A percentile compares a stretch with the other conserved stretches of the same genome.
phyloP scores from a whole-genome alignment of 345 rosid species.

The Eucalyptus paniculata region DNA sequence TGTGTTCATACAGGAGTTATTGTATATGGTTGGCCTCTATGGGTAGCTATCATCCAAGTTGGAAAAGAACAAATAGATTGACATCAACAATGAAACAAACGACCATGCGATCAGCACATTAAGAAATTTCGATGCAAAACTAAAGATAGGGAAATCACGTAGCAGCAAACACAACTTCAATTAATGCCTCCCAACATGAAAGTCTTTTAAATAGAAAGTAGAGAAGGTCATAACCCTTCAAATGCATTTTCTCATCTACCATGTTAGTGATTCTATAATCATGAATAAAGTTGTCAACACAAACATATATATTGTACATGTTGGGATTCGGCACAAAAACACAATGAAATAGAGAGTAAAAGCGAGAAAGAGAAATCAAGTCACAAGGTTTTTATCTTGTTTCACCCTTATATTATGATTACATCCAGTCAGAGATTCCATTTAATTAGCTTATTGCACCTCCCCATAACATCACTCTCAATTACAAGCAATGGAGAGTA shows the following conservation, averaged over 20 bases:
- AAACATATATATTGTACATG: conserved; percentile 7
- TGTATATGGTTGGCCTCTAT: background rate
- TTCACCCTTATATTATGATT: no score
- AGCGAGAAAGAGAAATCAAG: no score
- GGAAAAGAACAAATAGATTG: background rate
- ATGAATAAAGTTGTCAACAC: conserved; percentile 46
- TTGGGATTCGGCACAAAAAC: no score
- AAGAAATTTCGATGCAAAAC: background rate
- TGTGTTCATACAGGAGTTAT: background rate
- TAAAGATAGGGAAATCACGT: background rate
- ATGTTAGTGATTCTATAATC: conserved; percentile 28
- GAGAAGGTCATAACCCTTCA: conserved; percentile 46
- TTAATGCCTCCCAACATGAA: background rate
- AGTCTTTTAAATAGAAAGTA: background rate
- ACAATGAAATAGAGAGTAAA: no score
- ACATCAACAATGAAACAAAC: background rate
- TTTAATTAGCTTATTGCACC: no score
- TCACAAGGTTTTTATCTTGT: no score
- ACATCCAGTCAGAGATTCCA: no score
- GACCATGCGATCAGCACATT: background rate
- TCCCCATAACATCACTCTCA: no score
- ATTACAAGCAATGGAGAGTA: no score
- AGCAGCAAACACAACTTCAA: background rate
- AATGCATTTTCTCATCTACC: conserved; percentile 41
- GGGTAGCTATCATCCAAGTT: background rate